A percentile compares a stretch with the other conserved stretches of the same genome.
These are phyloP conservation scores for Bjerkandera adusta DNA, from an alignment of 1,284 basidiomycete genomes.

Conservation along the genomic window DNA sequence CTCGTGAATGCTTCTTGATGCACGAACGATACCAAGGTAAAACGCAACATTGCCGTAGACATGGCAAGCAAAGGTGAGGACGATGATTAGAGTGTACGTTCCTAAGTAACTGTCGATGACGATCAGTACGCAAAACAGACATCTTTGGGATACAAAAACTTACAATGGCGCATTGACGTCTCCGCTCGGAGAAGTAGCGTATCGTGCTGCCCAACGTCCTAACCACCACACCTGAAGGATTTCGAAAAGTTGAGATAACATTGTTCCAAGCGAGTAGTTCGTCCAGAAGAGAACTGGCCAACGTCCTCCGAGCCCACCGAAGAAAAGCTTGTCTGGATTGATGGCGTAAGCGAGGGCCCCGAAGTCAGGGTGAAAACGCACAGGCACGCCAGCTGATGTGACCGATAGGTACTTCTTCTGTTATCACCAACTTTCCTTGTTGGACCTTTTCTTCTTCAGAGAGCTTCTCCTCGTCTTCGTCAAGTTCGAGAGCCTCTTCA, in stretches of 20 bases:
- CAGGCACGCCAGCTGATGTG: slow-evolving; percentile 45
- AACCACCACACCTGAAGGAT: slow-evolving; percentile 11
- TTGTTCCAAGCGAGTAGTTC: slow-evolving; percentile 22
- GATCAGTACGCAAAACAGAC: not conserved
- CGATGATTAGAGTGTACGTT: slow-evolving; percentile 38
- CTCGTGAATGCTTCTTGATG: slow-evolving; percentile 54
- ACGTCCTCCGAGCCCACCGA: slow-evolving; percentile 27
- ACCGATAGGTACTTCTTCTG: slow-evolving; percentile 57
- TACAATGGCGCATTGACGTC: slow-evolving; percentile 25
- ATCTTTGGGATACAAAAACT: not conserved
- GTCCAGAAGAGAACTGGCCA: slow-evolving; percentile 31
- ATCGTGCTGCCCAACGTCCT: slow-evolving; percentile 25
- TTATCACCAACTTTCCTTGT: slow-evolving; percentile 48
- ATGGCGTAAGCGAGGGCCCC: not conserved
- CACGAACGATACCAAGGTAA: slow-evolving; percentile 41
- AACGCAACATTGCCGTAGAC: slow-evolving; percentile 28
- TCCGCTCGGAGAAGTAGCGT: slow-evolving; percentile 27
- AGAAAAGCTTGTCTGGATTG: slow-evolving; percentile 28
- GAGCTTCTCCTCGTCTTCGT: slow-evolving; percentile 15
- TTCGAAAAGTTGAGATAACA: slow-evolving; percentile 17
- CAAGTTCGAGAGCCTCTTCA: slow-evolving; percentile 34
- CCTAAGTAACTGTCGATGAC: slow-evolving; percentile 36
- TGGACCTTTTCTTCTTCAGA: slow-evolving; percentile 27
- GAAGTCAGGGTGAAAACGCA: slow-evolving; percentile 18
- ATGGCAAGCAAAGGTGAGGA: slow-evolving; percentile 24